A percentile compares a stretch with the other conserved stretches of the same genome.
Evolutionary conservation across 2,329 filamentous ascomycete species (phyloP).

Genomic region (Pseudocercospora fuligena): DNA sequence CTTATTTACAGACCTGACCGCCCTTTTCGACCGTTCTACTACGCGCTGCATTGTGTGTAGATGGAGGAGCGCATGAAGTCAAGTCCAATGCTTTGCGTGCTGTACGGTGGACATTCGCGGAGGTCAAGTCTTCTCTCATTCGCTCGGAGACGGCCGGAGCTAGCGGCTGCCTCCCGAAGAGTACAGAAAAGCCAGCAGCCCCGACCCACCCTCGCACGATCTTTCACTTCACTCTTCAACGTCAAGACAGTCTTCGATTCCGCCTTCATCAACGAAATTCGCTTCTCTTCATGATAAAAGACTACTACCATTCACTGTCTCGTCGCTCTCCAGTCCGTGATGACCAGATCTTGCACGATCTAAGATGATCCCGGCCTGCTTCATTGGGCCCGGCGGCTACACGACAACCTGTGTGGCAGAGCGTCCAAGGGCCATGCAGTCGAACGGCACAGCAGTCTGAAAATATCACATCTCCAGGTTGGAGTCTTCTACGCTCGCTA

Average conservation of each 20-base stretch:
- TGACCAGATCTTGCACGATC: background rate
- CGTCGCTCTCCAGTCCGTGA: background rate
- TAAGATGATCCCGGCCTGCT: background rate
- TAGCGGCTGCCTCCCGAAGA: background rate
- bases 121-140: background rate
- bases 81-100: background rate
- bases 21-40: constrained; percentile 21
- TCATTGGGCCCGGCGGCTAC: background rate
- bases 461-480: background rate
- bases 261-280: too few species aligned
- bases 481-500: background rate
- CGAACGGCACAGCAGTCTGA: constrained; percentile 3
- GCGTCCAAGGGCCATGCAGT: background rate
- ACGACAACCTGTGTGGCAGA: constrained; percentile 5
- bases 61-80: background rate
- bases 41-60: constrained; percentile 25
- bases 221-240: background rate
- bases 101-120: background rate
- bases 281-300: too few species aligned
- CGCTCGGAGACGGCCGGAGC: background rate
- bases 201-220: background rate
- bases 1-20: constrained; percentile 18
- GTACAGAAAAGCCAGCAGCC: background rate
- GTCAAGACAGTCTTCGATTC: background rate
- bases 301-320: too few species aligned